Conservation (phyloP, 192 early-diverging fungal genomes). For the Backusella macrospora region DNA sequence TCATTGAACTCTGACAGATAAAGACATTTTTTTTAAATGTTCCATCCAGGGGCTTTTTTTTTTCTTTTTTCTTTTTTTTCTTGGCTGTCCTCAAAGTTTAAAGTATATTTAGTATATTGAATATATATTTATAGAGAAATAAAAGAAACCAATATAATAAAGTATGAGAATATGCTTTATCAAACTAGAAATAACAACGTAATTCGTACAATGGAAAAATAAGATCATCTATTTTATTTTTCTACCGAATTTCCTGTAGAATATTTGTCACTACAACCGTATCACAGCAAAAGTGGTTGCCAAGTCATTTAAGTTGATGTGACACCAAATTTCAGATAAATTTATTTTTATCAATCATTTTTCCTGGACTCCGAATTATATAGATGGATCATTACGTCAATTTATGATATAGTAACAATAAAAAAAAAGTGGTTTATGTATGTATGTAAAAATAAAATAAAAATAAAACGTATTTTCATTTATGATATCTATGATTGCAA, state of each 20-base stretch:
- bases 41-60: neutral
- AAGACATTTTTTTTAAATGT: neutral
- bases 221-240: slow-evolving; percentile 7
- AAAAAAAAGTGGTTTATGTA: slow-evolving; percentile 14
- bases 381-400: slow-evolving; percentile 10
- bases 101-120: neutral
- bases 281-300: neutral
- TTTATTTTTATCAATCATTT: slow-evolving; percentile 14
- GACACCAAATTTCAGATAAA: slow-evolving; percentile 12
- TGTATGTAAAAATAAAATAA: neutral
- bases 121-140: neutral
- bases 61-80: slow-evolving; percentile 2
- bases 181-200: neutral
- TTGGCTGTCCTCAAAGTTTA: slow-evolving; percentile 6
- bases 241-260: slow-evolving; percentile 3
- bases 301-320: slow-evolving; percentile 4
- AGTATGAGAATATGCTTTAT: neutral
- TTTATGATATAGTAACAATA: neutral
- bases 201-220: slow-evolving; percentile 1
- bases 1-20: slow-evolving; percentile 3
- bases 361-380: slow-evolving; percentile 5
- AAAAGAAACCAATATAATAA: neutral
- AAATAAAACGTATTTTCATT: slow-evolving; percentile 5
- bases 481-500: slow-evolving; percentile 16
- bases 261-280: neutral